These are phyloP conservation scores for Astrocystis sublimbata DNA, from an alignment of 495 filamentous ascomycete genomes.

Conservation along the genomic window DNA sequence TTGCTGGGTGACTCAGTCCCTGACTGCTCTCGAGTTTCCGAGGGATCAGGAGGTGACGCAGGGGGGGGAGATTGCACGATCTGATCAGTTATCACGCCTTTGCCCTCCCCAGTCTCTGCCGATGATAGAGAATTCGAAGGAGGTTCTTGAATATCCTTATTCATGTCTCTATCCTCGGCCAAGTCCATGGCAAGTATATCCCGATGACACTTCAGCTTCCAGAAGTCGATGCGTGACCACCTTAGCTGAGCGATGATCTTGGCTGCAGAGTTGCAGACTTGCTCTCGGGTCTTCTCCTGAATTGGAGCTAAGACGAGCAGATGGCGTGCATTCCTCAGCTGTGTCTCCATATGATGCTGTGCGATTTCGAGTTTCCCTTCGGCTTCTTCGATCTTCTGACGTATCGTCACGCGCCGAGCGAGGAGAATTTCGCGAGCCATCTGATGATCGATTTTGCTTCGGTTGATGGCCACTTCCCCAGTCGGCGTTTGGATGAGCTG, in stretches of 20 bases:
- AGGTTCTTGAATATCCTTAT: slow-evolving; percentile 34
- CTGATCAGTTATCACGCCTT: slow-evolving; percentile 26
- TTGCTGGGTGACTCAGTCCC: slow-evolving; percentile 40
- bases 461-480: slow-evolving; percentile 67
- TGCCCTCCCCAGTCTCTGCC: slow-evolving; percentile 33
- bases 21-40: slow-evolving; percentile 28
- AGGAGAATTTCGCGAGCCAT: slow-evolving; percentile 80
- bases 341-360: slow-evolving; percentile 75
- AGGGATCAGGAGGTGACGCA: slow-evolving; percentile 31
- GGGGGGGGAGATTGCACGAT: slow-evolving; percentile 35
- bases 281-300: slow-evolving; percentile 80
- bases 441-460: slow-evolving; percentile 71
- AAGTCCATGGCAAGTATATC: slow-evolving; percentile 85
- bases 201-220: slow-evolving; percentile 85
- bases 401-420: slow-evolving; percentile 79
- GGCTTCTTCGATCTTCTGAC: slow-evolving; percentile 76
- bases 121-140: slow-evolving; percentile 26
- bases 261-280: slow-evolving; percentile 80
- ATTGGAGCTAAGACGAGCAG: slow-evolving; percentile 87
- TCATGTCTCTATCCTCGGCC: slow-evolving; percentile 65
- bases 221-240: slow-evolving; percentile 91
- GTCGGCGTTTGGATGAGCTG: slow-evolving; percentile 66
- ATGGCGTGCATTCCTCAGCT: slow-evolving; percentile 90
- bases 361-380: slow-evolving; percentile 75
- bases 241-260: slow-evolving; percentile 86